phyloP scores from a whole-genome alignment of 2,329 filamentous ascomycete species.

The Diaporthe vaccinii region DNA sequence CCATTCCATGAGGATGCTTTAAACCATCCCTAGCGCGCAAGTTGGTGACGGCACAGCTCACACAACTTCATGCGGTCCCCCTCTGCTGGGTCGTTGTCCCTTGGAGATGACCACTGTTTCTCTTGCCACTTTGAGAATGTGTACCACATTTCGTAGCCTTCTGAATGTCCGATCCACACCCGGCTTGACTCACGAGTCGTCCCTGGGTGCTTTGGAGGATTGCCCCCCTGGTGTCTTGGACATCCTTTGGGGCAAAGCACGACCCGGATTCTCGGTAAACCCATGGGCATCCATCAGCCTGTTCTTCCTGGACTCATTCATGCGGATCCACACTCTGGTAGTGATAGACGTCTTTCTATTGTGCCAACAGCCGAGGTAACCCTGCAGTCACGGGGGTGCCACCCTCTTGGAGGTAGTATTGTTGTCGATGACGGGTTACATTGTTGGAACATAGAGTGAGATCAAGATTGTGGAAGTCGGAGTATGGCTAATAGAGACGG shows the following conservation, averaged over 20 bases:
- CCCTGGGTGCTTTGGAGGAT: not conserved
- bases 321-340: not conserved
- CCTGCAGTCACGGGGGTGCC: not conserved
- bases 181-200: not conserved
- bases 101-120: not conserved
- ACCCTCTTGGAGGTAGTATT: not conserved
- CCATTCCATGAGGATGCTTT: not conserved
- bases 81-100: not conserved
- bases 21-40: not conserved
- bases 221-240: not conserved
- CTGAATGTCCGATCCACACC: not conserved
- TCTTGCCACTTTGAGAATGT: not conserved
- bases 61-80: not conserved
- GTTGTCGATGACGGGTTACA: conserved; percentile 12
- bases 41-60: not conserved
- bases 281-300: not conserved
- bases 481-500: too few species aligned
- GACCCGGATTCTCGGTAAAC: conserved; percentile 9
- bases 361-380: not conserved
- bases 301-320: not conserved
- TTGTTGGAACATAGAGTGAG: not conserved
- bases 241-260: not conserved
- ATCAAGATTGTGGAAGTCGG: not conserved
- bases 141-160: not conserved
- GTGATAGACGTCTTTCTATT: not conserved